Evolutionary conservation across 805 yeast species (phyloP), one percentile per base, ranked within the genome.

Genomic region (Lipomyces sp.): DNA sequence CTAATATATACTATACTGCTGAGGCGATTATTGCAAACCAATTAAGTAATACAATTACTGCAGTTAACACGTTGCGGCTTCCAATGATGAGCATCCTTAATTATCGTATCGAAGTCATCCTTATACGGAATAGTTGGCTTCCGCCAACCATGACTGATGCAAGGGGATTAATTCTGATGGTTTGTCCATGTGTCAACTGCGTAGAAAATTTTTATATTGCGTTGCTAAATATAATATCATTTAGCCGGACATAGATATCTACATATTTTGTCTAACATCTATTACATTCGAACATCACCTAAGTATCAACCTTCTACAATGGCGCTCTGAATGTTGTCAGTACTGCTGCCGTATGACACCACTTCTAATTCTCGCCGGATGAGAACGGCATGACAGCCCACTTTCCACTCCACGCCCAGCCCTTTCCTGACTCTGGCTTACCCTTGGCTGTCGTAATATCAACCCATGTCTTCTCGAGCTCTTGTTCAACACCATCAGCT

Each of bases 381-480:
- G 82, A 79, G 74, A 79, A 90, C 60, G 89, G 85, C 53, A 94
- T 86, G 18, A 95, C 97, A 0, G 99, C 99, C 87, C 95, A 95
- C 77, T 91, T 90, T 65, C 99, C 99, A 67, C 90, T 85, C 71
- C 91, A 83, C 58, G 88, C 84, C 99, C 99, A 95, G 6, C 68
- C 69, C 59, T 67, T 64, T 18, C 69, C 67, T 32, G 54, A 39
- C 64, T 62, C 62, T 39, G 61, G 64, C 57, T 50, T 54, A 37
- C 59, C 58, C 69, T 88, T 85, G 57, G 86, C 86, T 33, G 90
- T 91, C 60, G 81, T 77, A 66, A 88, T 87, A 73, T 81, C 70
- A 13, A 62, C 84, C 90, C 90, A 93, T 54, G 79, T 78, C 64
- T 83, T 77, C 56, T 85, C 82, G 69, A 94, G 82, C 74, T 86